phyloP scores from a whole-genome alignment of 495 filamentous ascomycete genomes.

The Aspergillus asperescens region DNA sequence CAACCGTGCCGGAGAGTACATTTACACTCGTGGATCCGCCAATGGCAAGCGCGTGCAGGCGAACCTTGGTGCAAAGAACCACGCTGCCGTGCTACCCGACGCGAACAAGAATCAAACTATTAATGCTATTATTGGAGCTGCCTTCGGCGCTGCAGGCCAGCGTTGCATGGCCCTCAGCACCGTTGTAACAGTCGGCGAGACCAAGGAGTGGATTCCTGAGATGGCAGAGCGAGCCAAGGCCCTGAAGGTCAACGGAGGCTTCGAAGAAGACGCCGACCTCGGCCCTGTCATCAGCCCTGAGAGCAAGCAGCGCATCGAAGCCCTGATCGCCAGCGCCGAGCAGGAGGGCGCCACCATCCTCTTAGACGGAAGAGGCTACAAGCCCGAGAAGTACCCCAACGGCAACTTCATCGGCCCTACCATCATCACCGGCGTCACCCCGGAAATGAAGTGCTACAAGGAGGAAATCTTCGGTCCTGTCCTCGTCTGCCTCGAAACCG shows the following conservation, averaged over 20 bases:
- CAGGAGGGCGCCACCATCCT: constrained; percentile 91
- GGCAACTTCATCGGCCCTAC: constrained; percentile 95
- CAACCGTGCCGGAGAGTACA: constrained; percentile 97
- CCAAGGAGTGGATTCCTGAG: constrained; percentile 86
- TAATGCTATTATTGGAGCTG: constrained; percentile 89
- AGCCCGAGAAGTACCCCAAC: constrained; percentile 88
- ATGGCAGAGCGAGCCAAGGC: constrained; percentile 85
- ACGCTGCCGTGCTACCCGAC: constrained; percentile 91
- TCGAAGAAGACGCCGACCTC: constrained; percentile 88
- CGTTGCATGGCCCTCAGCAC: constrained; percentile 97
- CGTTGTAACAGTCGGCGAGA: constrained; percentile 89
- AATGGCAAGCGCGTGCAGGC: constrained; percentile 95
- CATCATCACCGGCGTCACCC: constrained; percentile 88
- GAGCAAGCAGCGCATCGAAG: constrained; percentile 84
- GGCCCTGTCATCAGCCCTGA: constrained; percentile 96
- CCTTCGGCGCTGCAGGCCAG: constrained; percentile 95
- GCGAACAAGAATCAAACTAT: constrained; percentile 97
- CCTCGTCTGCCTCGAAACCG: constrained; percentile 26
- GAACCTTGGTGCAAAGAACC: constrained; percentile 98
- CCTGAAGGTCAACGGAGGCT: constrained; percentile 89
- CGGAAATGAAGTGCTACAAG: constrained; percentile 88
- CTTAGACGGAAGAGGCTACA: constrained; percentile 86
- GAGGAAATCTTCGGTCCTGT: constrained; percentile 99
- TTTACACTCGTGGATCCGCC: constrained; percentile 82
- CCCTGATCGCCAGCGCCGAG: constrained; percentile 81